phyloP scores from a whole-genome alignment of 192 early-diverging fungal species.

The Coemansia sp. region DNA sequence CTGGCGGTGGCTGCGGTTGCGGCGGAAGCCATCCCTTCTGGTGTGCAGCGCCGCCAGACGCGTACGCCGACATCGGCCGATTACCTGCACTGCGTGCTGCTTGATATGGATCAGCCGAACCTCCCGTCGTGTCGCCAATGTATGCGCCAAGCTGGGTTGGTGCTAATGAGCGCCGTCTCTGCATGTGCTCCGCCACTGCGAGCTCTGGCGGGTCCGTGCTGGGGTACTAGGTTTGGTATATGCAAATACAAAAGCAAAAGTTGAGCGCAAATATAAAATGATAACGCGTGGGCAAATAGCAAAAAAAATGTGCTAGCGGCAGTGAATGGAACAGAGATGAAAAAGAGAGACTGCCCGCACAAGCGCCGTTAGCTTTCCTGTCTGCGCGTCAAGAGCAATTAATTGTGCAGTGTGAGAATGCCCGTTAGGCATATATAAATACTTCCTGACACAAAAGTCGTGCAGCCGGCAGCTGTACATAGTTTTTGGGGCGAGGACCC shows the following conservation, averaged over 20 bases:
- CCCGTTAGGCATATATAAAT: background rate
- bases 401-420: slow-evolving; percentile 15
- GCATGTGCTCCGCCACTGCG: slow-evolving; percentile 37
- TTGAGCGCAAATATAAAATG: background rate
- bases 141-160: slow-evolving; percentile 35
- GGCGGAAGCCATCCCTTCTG: slow-evolving; percentile 17
- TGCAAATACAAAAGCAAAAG: background rate
- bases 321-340: background rate
- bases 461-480: background rate
- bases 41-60: background rate
- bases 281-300: background rate
- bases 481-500: background rate
- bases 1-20: slow-evolving; percentile 1
- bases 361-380: background rate
- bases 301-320: background rate
- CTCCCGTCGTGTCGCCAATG: slow-evolving; percentile 17
- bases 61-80: slow-evolving; percentile 31
- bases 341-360: background rate
- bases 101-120: slow-evolving; percentile 32
- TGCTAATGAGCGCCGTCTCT: slow-evolving; percentile 40
- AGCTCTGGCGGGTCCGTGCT: slow-evolving; percentile 46
- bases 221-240: slow-evolving; percentile 29
- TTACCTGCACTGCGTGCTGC: slow-evolving; percentile 26
- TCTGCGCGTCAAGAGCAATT: slow-evolving; percentile 3
- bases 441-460: background rate